Percentiles rank a stretch among this genome's conserved stretches.
Evolutionary conservation across 768 basidiomycete species (phyloP).

Genomic region (Atractiella rhizophila): DNA sequence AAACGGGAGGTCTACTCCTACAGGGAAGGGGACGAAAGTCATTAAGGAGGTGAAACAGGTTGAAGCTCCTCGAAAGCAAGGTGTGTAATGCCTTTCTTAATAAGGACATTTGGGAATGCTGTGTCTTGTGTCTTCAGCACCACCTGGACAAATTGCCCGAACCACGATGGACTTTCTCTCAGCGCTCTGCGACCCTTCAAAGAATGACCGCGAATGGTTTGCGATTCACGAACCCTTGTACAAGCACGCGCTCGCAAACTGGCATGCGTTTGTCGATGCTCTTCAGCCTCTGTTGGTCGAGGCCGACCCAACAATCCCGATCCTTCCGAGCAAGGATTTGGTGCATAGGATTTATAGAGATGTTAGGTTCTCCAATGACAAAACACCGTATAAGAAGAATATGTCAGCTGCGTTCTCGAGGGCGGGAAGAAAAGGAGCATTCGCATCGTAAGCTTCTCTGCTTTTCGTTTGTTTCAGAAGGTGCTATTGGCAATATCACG

Average conservation of each 20-base stretch:
- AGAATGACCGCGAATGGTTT: slow-evolving; percentile 25
- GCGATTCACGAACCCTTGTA: slow-evolving; percentile 40
- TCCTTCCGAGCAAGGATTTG: slow-evolving; percentile 69
- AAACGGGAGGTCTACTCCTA: background rate
- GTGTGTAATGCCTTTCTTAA: background rate
- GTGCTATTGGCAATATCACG: too few species aligned
- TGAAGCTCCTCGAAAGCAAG: background rate
- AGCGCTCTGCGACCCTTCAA: slow-evolving; percentile 39
- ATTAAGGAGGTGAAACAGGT: background rate
- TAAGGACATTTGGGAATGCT: background rate
- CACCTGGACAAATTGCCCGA: background rate
- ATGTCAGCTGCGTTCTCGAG: slow-evolving; percentile 67
- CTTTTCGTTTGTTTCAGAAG: background rate
- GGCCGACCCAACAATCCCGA: slow-evolving; percentile 60
- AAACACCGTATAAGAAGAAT: slow-evolving; percentile 68
- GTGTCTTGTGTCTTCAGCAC: background rate
- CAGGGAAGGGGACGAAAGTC: background rate
- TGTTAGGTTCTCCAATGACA: slow-evolving; percentile 51
- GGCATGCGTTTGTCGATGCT: slow-evolving; percentile 52
- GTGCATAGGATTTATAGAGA: slow-evolving; percentile 84
- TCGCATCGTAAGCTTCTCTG: slow-evolving; percentile 26
- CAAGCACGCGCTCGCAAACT: slow-evolving; percentile 33
- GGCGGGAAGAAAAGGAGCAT: slow-evolving; percentile 69
- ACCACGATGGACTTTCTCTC: slow-evolving; percentile 37
- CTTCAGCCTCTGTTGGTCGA: slow-evolving; percentile 43